Conservation (phyloP, 2,329 filamentous ascomycete genomes). For the Hypoxylon sp. region DNA sequence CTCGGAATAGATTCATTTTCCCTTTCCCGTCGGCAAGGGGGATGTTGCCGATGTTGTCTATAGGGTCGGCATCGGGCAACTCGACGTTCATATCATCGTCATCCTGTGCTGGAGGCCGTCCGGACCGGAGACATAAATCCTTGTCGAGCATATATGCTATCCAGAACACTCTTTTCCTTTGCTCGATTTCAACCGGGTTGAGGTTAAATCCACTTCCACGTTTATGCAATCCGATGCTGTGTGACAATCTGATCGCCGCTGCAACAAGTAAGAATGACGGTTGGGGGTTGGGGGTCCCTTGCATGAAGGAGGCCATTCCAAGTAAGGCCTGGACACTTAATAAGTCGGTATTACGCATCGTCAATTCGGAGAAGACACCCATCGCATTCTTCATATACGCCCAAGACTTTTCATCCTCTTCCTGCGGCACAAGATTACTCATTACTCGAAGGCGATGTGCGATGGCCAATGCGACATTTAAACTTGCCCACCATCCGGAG, state of each 20-base stretch:
- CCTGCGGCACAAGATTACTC: constrained; percentile 91
- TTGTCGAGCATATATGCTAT: constrained; percentile 77
- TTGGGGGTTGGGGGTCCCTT: constrained; percentile 96
- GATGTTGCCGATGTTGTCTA: constrained; percentile 95
- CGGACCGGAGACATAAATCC: constrained; percentile 72
- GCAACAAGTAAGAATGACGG: constrained; percentile 93
- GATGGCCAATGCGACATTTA: constrained; percentile 95
- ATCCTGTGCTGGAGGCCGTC: constrained; percentile 73
- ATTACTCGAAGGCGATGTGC: constrained; percentile 93
- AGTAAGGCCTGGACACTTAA: constrained; percentile 94
- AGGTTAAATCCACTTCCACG: constrained; percentile 92
- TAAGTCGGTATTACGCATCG: constrained; percentile 95
- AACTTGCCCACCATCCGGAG: constrained; percentile 97
- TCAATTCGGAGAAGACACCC: constrained; percentile 91
- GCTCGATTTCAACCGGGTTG: constrained; percentile 94
- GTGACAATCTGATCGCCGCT: constrained; percentile 89
- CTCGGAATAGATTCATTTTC: constrained; percentile 94
- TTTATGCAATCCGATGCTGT: constrained; percentile 96
- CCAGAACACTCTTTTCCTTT: constrained; percentile 79
- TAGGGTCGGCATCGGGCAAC: constrained; percentile 89
- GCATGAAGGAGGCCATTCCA: constrained; percentile 94
- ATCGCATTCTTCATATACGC: constrained; percentile 96
- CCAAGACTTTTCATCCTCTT: constrained; percentile 96
- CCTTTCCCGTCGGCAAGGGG: constrained; percentile 88
- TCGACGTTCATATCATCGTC: constrained; percentile 93